A percentile compares a stretch with the other conserved stretches of the same genome.
phyloP scores from a whole-genome alignment of 2,329 filamentous ascomycete species.

The Aaosphaeria pasadenensis region DNA sequence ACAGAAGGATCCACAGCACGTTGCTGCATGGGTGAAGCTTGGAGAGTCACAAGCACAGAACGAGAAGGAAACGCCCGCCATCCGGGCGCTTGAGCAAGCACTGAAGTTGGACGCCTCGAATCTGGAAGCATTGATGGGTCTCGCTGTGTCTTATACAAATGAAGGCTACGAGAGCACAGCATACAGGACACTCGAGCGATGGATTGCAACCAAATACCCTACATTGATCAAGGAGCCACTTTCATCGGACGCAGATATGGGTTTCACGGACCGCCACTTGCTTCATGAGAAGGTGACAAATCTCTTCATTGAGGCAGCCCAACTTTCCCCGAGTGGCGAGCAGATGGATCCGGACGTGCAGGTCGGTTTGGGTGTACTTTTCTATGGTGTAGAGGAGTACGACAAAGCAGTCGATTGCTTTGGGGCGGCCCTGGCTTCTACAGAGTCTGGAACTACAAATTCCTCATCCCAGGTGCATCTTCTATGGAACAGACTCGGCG shows the following conservation, averaged over 20 bases:
- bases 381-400: slow-evolving; percentile 97
- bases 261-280: slow-evolving; percentile 87
- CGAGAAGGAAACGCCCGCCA: slow-evolving; percentile 95
- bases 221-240: slow-evolving; percentile 70
- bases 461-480: slow-evolving; percentile 84
- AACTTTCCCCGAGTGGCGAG: slow-evolving; percentile 84
- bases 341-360: slow-evolving; percentile 99
- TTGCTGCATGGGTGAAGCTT: slow-evolving; percentile 90
- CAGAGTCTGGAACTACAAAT: slow-evolving; percentile 80
- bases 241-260: slow-evolving; percentile 75
- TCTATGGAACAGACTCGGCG: slow-evolving; percentile 94
- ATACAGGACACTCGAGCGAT: slow-evolving; percentile 92
- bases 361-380: slow-evolving; percentile 91
- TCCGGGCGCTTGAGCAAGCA: slow-evolving; percentile 88
- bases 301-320: slow-evolving; percentile 87
- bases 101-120: slow-evolving; percentile 85
- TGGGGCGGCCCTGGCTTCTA: slow-evolving; percentile 81
- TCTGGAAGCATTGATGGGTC: slow-evolving; percentile 84
- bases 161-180: slow-evolving; percentile 97
- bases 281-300: slow-evolving; percentile 89
- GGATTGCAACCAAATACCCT: slow-evolving; percentile 95
- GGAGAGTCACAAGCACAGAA: slow-evolving; percentile 95
- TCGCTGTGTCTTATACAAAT: slow-evolving; percentile 97
- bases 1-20: slow-evolving; percentile 81
- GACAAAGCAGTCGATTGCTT: slow-evolving; percentile 99